These are phyloP conservation scores for Scalesia atractyloides DNA, from an alignment of 129 eudicot genomes.

Conservation along the genomic window DNA sequence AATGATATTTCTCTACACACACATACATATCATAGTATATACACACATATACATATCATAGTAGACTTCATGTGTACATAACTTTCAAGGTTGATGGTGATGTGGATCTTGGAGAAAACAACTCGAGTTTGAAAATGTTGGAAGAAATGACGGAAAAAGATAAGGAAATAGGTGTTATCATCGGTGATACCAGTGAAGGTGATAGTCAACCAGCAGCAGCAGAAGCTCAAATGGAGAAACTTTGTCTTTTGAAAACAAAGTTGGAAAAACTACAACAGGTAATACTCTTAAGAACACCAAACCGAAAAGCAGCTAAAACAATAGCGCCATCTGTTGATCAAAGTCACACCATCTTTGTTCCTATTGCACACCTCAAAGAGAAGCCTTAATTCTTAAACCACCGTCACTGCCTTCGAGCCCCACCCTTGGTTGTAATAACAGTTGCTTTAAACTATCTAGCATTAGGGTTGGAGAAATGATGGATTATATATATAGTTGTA, in stretches of 20 bases:
- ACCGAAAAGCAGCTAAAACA: constrained; percentile 22
- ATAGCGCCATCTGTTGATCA: constrained; percentile 25
- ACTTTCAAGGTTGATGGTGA: constrained; percentile 29
- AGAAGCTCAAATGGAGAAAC: constrained; percentile 64
- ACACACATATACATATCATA: background rate
- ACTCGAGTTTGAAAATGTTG: constrained; percentile 49
- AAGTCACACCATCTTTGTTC: constrained; percentile 49
- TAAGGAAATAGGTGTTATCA: constrained; percentile 29
- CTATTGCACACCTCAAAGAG: constrained; percentile 79
- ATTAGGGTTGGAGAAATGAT: constrained; percentile 11
- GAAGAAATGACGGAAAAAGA: constrained; percentile 45
- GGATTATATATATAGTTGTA: constrained; percentile 17
- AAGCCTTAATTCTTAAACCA: constrained; percentile 43
- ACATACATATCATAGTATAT: too few species aligned
- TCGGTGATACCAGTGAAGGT: constrained; percentile 11
- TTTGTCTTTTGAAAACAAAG: constrained; percentile 56
- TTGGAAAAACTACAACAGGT: constrained; percentile 53
- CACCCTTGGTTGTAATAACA: constrained; percentile 19
- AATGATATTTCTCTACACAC: too few species aligned
- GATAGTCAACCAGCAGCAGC: constrained; percentile 32
- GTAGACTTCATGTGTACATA: background rate
- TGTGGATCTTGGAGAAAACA: constrained; percentile 44
- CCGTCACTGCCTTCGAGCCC: background rate
- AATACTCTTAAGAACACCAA: constrained; percentile 52
- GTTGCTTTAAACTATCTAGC: constrained; percentile 10